phyloP scores from a whole-genome alignment of 1,139 yeast species.

The Taiozyma sp. region DNA sequence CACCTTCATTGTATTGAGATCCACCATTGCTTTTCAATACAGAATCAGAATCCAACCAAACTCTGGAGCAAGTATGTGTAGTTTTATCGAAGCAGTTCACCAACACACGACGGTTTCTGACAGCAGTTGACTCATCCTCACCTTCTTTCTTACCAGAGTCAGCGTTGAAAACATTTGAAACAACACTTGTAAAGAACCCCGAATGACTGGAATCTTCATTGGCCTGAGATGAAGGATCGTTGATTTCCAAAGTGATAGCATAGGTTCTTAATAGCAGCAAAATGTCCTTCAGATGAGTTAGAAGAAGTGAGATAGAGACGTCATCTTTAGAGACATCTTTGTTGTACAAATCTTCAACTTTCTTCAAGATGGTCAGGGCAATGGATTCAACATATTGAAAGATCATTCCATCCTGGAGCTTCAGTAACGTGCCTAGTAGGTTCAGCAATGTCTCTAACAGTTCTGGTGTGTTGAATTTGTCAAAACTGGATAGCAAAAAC shows the following conservation, averaged over 20 bases:
- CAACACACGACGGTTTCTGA: slow-evolving; percentile 13
- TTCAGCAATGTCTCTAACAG: slow-evolving; percentile 18
- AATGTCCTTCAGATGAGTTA: slow-evolving; percentile 47
- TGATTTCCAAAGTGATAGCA: slow-evolving; percentile 20
- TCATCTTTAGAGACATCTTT: slow-evolving; percentile 28
- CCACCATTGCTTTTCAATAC: slow-evolving; percentile 15
- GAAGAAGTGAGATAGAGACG: slow-evolving; percentile 44
- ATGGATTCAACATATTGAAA: slow-evolving; percentile 21
- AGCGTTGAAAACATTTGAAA: slow-evolving; percentile 76
- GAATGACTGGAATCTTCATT: slow-evolving; percentile 27
- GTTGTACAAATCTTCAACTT: slow-evolving; percentile 15
- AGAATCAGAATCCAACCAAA: slow-evolving; percentile 49
- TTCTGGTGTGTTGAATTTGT: slow-evolving; percentile 16
- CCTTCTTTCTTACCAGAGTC: not conserved
- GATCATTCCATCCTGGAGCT: slow-evolving; percentile 20
- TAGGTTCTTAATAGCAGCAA: slow-evolving; percentile 20
- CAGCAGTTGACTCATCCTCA: not conserved
- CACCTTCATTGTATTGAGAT: slow-evolving; percentile 16
- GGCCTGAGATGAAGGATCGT: slow-evolving; percentile 5
- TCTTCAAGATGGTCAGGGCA: slow-evolving; percentile 16
- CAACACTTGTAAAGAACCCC: slow-evolving; percentile 71
- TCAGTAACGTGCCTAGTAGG: slow-evolving; percentile 17
- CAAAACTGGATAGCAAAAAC: slow-evolving; percentile 20
- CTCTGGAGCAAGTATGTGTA: slow-evolving; percentile 45
- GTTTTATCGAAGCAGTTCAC: slow-evolving; percentile 57